phyloP scores from a whole-genome alignment of 139 green algal genomes.

The Tetraselmis striata region DNA sequence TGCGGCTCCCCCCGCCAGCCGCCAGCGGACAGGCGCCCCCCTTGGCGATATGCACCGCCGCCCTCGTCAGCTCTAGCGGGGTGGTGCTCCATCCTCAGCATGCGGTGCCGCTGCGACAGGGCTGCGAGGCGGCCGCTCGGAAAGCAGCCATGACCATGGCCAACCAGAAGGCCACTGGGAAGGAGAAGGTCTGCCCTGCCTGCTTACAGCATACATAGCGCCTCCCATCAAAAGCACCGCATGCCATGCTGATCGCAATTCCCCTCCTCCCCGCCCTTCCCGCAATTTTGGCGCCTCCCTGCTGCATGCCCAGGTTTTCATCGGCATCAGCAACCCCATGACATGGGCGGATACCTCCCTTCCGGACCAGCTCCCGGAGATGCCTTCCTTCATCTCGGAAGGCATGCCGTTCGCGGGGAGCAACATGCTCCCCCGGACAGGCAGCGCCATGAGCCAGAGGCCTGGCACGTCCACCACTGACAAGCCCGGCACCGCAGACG shows the following conservation, averaged over 20 bases:
- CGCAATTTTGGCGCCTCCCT: too few species aligned
- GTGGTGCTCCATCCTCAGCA: too few species aligned
- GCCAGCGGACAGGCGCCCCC: too few species aligned
- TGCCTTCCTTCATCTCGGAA: not conserved
- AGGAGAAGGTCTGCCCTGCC: not conserved
- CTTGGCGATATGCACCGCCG: too few species aligned
- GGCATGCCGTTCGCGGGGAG: too few species aligned
- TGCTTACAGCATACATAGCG: too few species aligned
- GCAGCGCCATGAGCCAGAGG: not conserved
- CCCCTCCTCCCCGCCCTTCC: too few species aligned
- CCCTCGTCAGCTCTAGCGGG: too few species aligned
- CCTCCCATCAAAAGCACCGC: too few species aligned
- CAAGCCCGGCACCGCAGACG: not conserved
- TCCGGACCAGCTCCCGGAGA: not conserved
- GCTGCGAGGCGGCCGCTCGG: not conserved
- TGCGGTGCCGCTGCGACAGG: too few species aligned
- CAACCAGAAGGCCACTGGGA: not conserved
- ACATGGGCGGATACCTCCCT: not conserved
- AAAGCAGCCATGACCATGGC: not conserved
- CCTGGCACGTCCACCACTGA: not conserved
- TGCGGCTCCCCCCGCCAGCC: too few species aligned
- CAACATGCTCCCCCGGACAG: not conserved
- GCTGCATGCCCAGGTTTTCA: not conserved
- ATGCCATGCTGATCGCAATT: too few species aligned
- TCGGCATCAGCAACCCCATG: not conserved